Evolutionary conservation across 2,329 filamentous ascomycete species (phyloP), one percentile per base, ranked within the genome.

Genomic region (Atkinsonella hypoxylon): DNA sequence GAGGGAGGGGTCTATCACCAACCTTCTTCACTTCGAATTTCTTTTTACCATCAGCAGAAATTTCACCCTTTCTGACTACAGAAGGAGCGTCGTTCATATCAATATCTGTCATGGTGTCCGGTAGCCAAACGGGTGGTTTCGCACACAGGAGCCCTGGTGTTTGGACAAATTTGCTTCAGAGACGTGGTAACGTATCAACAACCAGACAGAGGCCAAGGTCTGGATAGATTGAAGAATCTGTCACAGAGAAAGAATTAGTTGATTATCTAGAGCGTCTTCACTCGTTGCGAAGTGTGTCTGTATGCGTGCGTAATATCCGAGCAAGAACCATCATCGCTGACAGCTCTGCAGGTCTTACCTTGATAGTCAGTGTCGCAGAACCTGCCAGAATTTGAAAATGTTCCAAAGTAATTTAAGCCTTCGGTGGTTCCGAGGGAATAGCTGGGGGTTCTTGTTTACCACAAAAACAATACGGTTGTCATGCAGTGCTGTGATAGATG

Each of bases 1-100:
- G 10, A 12, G 18, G 47, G 20, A 36, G 7, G 3, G 11, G 7
- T 20, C 11, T 46, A 34, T 38, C 2, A 48, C 18, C 47, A 68
- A 94, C 93, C 85, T 98, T 98, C 74, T 98, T 98, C 56, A 98
- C 91, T 67, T 98, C 93, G 59, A 98, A 98, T 58, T 88, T 86
- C 76, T 96, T 95, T 80, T 94, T 96, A 48, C 74, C 66, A 56
- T 77, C 78, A 17, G 69, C 62, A 41, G 31, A 22, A 17, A 68
- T 72, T 26, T 69, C 70, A 15, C 66, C 64, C 64, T 76, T 78
- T 68, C 82, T 87, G 26, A 75, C 70, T 18, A 73, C 71, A 55
- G 77, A 69, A 34, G 82, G 81, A 45, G 86, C 89, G 69, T 97
- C 93, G 50, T 87, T 86, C 93, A 97, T 97, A 63, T 96, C 89